Evolutionary conservation across 495 filamentous ascomycete genomes (phyloP).

Genomic region (Aspergillus nanangensis): DNA sequence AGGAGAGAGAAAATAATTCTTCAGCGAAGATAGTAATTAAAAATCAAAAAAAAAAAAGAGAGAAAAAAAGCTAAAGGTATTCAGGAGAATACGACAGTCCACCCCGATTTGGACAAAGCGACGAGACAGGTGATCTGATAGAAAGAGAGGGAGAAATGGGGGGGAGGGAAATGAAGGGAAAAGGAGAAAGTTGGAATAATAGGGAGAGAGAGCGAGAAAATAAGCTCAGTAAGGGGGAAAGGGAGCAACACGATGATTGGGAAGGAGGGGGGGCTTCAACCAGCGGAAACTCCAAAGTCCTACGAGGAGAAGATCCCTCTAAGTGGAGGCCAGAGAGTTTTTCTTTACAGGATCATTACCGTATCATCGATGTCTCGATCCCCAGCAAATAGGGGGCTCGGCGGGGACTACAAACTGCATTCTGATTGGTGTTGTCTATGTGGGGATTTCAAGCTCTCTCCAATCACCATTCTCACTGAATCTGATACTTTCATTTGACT

Average conservation of each 20-base stretch:
- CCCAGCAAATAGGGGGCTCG: too few relatives aligned
- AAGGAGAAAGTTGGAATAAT: constrained; percentile 16
- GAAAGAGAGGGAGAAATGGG: constrained; percentile 24
- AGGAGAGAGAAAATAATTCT: constrained; percentile 2
- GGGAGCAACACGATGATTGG: constrained; percentile 17
- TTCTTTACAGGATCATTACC: too few relatives aligned
- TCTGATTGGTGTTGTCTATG: too few relatives aligned
- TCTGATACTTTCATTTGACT: too few relatives aligned
- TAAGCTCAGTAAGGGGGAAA: constrained; percentile 16
- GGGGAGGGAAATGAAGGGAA: constrained; percentile 20
- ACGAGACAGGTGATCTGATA: constrained; percentile 15
- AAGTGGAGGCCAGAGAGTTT: too few relatives aligned
- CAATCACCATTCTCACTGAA: too few relatives aligned
- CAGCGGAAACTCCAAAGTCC: too few relatives aligned
- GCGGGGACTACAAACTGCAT: too few relatives aligned
- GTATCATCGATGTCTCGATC: too few relatives aligned
- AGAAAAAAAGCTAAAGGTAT: constrained; percentile 7
- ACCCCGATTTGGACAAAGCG: constrained; percentile 8
- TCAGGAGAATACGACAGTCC: not conserved
- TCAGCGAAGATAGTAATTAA: not conserved
- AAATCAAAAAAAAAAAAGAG: constrained; percentile 6
- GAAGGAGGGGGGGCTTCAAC: constrained; percentile 11
- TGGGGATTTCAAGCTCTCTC: too few relatives aligned
- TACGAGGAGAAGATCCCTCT: too few relatives aligned
- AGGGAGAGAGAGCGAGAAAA: constrained; percentile 5